Evolutionary conservation across 306 rosid species (phyloP).

Genomic region (Cyclanthera cordifolia): DNA sequence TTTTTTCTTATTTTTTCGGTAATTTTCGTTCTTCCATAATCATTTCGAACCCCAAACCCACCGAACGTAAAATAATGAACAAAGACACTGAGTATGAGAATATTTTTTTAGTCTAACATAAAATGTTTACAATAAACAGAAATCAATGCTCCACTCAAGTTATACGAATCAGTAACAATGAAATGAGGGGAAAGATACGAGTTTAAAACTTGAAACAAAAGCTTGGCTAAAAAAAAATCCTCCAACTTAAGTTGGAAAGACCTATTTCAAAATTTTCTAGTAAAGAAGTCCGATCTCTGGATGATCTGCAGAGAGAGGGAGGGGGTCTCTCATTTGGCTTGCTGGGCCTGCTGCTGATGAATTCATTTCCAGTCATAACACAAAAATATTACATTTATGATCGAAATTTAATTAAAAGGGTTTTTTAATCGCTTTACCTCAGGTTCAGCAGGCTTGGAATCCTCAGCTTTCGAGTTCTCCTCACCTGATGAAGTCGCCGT

Average conservation of each 20-base stretch:
- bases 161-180: neutral
- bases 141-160: neutral
- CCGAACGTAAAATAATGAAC: too few relatives aligned
- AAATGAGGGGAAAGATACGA: neutral
- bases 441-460: conserved; percentile 43
- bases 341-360: neutral
- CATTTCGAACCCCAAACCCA: too few relatives aligned
- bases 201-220: conserved; percentile 6
- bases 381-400: neutral
- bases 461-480: conserved; percentile 46
- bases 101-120: neutral
- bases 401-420: neutral
- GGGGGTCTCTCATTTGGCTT: neutral
- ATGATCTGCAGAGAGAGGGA: neutral
- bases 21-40: too few relatives aligned
- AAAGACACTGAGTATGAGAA: neutral
- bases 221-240: neutral
- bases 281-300: neutral
- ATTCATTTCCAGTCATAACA: neutral
- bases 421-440: conserved; percentile 22
- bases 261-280: neutral
- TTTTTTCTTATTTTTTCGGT: too few relatives aligned
- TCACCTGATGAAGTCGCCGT: conserved; percentile 33
- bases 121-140: neutral
- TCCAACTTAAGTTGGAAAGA: neutral